These are phyloP conservation scores for Mayamaea pseudoterrestris DNA, from an alignment of 108 stramenopile species.

Conservation along the genomic window DNA sequence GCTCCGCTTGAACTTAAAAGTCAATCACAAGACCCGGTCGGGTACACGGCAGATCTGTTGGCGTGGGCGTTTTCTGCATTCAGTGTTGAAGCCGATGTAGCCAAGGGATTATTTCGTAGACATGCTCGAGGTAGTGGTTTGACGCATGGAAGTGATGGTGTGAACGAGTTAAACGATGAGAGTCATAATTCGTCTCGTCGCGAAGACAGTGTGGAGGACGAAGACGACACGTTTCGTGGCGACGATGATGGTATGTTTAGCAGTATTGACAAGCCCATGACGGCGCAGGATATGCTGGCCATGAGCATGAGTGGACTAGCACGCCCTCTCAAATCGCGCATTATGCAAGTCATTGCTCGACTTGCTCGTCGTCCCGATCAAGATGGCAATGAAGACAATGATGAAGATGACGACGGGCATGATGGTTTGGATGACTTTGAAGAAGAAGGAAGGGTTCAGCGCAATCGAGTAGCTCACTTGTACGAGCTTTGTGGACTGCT, in stretches of 20 bases:
- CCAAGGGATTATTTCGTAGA: slow-evolving; percentile 25
- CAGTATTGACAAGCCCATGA: slow-evolving; percentile 30
- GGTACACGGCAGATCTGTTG: slow-evolving; percentile 75
- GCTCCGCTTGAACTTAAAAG: slow-evolving; percentile 74
- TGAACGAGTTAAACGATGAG: slow-evolving; percentile 7
- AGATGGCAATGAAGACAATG: slow-evolving; percentile 17
- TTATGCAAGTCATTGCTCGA: slow-evolving; percentile 53
- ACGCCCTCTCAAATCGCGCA: slow-evolving; percentile 68
- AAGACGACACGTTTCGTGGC: neutral
- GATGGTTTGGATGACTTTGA: slow-evolving; percentile 48
- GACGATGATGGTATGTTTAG: slow-evolving; percentile 11
- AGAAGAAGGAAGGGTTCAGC: slow-evolving; percentile 36
- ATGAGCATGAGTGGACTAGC: slow-evolving; percentile 72
- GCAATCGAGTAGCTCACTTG: slow-evolving; percentile 43
- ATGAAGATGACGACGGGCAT: slow-evolving; percentile 22
- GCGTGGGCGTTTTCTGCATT: slow-evolving; percentile 72
- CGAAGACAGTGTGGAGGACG: neutral
- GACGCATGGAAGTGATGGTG: neutral
- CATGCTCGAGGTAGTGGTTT: slow-evolving; percentile 8
- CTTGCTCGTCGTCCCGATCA: slow-evolving; percentile 40
- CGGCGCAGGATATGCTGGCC: slow-evolving; percentile 39
- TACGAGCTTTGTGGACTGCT: slow-evolving; percentile 73
- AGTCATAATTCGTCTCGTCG: slow-evolving; percentile 12
- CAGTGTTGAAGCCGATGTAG: slow-evolving; percentile 70
- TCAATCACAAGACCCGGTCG: slow-evolving; percentile 82